Evolutionary conservation across 495 filamentous ascomycete species (phyloP), one percentile per base, ranked within the genome.

Genomic region (Aspergillus olivimuriae): DNA sequence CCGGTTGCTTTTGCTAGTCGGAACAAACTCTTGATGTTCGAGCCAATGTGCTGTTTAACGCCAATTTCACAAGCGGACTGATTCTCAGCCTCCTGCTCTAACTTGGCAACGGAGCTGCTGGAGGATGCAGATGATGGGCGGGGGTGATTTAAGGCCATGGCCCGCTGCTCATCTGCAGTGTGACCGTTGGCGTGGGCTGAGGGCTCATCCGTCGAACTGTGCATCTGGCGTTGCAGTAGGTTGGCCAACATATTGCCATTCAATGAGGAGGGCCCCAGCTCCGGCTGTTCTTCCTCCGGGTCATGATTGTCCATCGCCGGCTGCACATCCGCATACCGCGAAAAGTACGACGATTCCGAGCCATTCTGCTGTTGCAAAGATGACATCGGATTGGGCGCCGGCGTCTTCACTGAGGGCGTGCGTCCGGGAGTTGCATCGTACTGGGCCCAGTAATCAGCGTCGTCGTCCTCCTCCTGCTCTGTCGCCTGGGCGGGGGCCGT

Each of bases 381-480:
- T 37, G 63, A 63, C 24, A 53, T 41, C 28, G 44, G 39, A 14
- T 51, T 52, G 1, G 81, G 77, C 1, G 78, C 78, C 1, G 81
- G 78, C 9, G 82, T 82, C 43, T 85, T 82, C 0, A 67, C 62
- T 1, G 80, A 79, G 4, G 91, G 91, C 15, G 89, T 91, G 24
- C 79, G 73, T 6, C 78, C 78, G 1, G 87, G 86, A 9, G 88
- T 92, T 7, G 81, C 78, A 69, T 96, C 92, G 59, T 98, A 98
- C 48, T 83, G 82, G 21, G 82, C 87, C 92, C 92, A 98, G 63
- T 97, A 98, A 52, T 81, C 86, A 48, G 89, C 89, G 46, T 95
- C 89, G 21, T 94, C 87, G 14, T 87, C 83, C 0, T 84, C 83
- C 0, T 75, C 74, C 36, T 70, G 47, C 31, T 36, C 22, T n/a